A percentile compares a stretch with the other conserved stretches of the same genome.
Conservation (phyloP, 139 green algal genomes). For the Asterochloris erici region DNA sequence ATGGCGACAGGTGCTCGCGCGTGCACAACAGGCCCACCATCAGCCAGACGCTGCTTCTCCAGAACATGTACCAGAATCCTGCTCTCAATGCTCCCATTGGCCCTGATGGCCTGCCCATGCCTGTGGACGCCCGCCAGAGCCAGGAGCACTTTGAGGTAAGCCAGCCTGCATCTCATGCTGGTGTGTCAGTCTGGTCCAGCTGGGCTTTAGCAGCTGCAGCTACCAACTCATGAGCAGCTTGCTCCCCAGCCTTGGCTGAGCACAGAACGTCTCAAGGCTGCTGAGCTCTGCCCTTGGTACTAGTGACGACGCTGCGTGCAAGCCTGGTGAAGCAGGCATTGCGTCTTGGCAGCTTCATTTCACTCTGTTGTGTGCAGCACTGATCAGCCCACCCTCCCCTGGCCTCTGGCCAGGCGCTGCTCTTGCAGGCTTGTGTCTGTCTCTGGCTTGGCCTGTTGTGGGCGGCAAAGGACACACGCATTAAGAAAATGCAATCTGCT, state of each 20-base stretch:
- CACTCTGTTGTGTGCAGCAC: background rate
- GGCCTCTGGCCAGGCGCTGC: background rate
- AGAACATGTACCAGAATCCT: conserved; percentile 97
- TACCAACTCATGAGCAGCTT: background rate
- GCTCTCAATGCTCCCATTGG: conserved; percentile 79
- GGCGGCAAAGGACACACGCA: background rate
- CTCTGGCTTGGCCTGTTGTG: background rate
- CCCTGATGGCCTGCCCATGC: conserved; percentile 76
- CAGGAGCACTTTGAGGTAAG: conserved; percentile 88
- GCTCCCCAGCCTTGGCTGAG: background rate
- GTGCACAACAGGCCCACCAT: conserved; percentile 95
- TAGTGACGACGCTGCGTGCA: background rate
- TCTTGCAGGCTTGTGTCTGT: background rate
- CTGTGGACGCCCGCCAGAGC: conserved; percentile 73
- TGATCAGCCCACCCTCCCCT: background rate
- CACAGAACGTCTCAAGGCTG: background rate
- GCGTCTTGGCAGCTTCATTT: background rate
- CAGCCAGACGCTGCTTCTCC: conserved; percentile 84
- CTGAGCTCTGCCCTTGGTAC: background rate
- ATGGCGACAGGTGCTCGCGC: conserved; percentile 96
- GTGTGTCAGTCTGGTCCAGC: too few relatives aligned
- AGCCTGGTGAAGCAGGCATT: background rate
- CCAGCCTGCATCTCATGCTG: conserved; percentile 5
- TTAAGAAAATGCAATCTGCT: background rate
- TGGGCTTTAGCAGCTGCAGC: background rate